Evolutionary conservation across 2,329 filamentous ascomycete species (phyloP).

Genomic region (Penicillium occitanis): DNA sequence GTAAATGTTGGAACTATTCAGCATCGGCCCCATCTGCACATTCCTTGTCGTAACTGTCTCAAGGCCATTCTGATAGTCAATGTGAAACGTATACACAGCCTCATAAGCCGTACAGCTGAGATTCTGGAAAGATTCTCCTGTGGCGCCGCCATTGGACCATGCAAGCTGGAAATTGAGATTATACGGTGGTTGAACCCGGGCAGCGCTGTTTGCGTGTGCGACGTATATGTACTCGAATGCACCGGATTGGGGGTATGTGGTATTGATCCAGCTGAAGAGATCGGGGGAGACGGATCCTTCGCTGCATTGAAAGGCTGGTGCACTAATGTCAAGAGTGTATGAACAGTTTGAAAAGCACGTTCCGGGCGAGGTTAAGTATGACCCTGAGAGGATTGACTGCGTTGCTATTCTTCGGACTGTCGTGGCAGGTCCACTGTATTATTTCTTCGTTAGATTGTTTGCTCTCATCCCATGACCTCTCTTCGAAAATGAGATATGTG

Average conservation of each 20-base stretch:
- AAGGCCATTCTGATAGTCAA: not conserved
- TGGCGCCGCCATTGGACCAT: not conserved
- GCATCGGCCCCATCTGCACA: not conserved
- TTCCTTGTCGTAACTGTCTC: not conserved
- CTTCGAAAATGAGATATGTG: no score
- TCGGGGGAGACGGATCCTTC: constrained; percentile 4
- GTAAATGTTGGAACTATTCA: constrained; percentile 16
- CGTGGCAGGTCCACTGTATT: constrained; percentile 5
- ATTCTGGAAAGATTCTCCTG: not conserved
- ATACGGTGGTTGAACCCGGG: not conserved
- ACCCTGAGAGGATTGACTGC: constrained; percentile 12
- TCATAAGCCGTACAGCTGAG: constrained; percentile 17
- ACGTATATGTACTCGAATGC: constrained; percentile 6
- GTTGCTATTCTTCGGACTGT: constrained; percentile 3
- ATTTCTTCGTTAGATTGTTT: not conserved
- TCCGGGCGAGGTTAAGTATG: constrained; percentile 1
- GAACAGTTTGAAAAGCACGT: constrained; percentile 10
- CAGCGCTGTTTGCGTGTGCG: not conserved
- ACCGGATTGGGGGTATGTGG: constrained; percentile 4
- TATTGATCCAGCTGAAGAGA: constrained; percentile 15
- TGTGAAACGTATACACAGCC: constrained; percentile 5
- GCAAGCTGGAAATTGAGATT: constrained; percentile 12
- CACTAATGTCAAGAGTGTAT: constrained; percentile 9
- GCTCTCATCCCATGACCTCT: not conserved
- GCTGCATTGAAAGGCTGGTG: constrained; percentile 12